Evolutionary conservation across 2,329 filamentous ascomycete species (phyloP).

Genomic region (Setomelanomma holmii): DNA sequence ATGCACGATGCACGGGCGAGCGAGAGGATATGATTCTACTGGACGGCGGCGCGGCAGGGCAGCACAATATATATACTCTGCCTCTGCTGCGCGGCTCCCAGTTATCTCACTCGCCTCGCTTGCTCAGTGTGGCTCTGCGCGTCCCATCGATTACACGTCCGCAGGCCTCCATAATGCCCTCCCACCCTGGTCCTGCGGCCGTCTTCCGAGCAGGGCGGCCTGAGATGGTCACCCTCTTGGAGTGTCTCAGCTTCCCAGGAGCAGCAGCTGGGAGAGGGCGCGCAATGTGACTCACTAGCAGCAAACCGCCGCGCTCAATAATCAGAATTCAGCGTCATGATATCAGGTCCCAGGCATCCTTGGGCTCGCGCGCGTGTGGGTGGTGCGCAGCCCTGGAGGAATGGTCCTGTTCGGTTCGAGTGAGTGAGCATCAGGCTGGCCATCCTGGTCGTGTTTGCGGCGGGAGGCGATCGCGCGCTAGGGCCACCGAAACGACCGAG

Average conservation of each 20-base stretch:
- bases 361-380: not conserved
- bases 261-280: slow-evolving; percentile 17
- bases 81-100: slow-evolving; percentile 14
- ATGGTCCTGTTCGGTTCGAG: not conserved
- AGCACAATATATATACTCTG: slow-evolving; percentile 21
- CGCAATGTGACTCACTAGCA: slow-evolving; percentile 39
- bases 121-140: slow-evolving; percentile 16
- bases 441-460: slow-evolving; percentile 12
- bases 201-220: slow-evolving; percentile 33
- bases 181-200: slow-evolving; percentile 23
- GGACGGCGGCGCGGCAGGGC: slow-evolving; percentile 16
- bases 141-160: not conserved
- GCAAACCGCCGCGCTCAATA: not conserved
- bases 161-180: not conserved
- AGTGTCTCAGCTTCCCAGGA: slow-evolving; percentile 24
- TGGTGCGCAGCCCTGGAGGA: not conserved
- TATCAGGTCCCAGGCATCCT: not conserved
- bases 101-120: slow-evolving; percentile 17
- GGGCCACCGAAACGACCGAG: not conserved
- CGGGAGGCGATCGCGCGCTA: slow-evolving; percentile 29
- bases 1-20: not conserved
- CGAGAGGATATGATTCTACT: not conserved
- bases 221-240: slow-evolving; percentile 37
- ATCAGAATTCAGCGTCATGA: not conserved
- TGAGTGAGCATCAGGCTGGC: not conserved